Evolutionary conservation across 768 basidiomycete species (phyloP).

Genomic region (Boletales sp.): DNA sequence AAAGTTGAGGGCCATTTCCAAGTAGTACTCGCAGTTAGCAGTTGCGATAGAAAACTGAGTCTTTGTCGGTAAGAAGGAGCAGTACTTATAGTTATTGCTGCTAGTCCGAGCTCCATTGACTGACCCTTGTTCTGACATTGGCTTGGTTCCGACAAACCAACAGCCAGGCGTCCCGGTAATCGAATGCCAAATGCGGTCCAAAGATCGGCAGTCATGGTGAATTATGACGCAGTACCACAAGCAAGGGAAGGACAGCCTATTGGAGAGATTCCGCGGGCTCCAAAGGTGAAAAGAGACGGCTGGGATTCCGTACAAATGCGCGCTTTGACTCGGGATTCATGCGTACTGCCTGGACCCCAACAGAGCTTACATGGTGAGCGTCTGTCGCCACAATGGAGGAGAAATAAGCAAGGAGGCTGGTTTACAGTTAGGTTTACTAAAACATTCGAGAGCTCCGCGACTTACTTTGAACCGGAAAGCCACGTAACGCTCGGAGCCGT

Average conservation of each 20-base stretch:
- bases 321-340: not conserved
- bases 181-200: not conserved
- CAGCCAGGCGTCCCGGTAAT: slow-evolving; percentile 8
- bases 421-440: not conserved
- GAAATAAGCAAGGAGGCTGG: not conserved
- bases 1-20: slow-evolving; percentile 1
- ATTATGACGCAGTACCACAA: not conserved
- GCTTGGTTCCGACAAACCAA: slow-evolving; percentile 16
- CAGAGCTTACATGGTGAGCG: not conserved
- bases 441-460: not conserved
- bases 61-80: not conserved
- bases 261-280: not conserved
- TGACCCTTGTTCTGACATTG: slow-evolving; percentile 6
- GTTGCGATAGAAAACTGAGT: not conserved
- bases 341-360: no score
- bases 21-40: not conserved
- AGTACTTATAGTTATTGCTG: slow-evolving; percentile 11
- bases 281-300: slow-evolving; percentile 8
- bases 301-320: not conserved
- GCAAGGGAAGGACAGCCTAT: not conserved
- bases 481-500: not conserved
- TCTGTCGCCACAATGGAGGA: slow-evolving; percentile 6
- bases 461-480: not conserved
- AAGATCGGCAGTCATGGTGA: not conserved
- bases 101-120: slow-evolving; percentile 1